A percentile compares a stretch with the other conserved stretches of the same genome.
phyloP scores from a whole-genome alignment of 805 yeast genomes.

The Candida mattraensis region DNA sequence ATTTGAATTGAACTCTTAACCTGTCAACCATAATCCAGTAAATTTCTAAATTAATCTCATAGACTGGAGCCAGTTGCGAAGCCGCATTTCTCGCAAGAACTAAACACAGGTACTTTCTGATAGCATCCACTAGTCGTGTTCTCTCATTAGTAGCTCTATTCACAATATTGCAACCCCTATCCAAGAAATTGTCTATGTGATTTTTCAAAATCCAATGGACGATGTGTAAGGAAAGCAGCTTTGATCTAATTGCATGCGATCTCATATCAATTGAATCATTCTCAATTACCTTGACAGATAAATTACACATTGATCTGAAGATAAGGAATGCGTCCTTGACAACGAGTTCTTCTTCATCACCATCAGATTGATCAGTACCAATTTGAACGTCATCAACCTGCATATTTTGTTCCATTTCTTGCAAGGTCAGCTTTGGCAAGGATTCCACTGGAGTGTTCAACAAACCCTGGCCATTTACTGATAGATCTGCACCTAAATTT shows the following conservation, averaged over 20 bases:
- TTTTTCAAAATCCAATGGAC: conserved; percentile 83
- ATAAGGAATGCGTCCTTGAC: conserved; percentile 91
- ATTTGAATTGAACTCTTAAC: conserved; percentile 82
- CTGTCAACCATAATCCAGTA: conserved; percentile 87
- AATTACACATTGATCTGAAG: conserved; percentile 92
- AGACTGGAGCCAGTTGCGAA: conserved; percentile 85
- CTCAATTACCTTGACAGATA: conserved; percentile 83
- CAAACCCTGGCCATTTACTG: neutral
- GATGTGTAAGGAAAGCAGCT: conserved; percentile 81
- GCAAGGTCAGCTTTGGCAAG: conserved; percentile 46
- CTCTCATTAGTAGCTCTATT: conserved; percentile 51
- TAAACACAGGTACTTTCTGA: conserved; percentile 80
- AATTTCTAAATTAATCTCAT: conserved; percentile 87
- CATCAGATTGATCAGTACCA: conserved; percentile 42
- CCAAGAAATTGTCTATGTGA: conserved; percentile 77
- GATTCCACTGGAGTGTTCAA: conserved; percentile 2
- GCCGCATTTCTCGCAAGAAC: conserved; percentile 90
- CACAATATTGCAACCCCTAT: conserved; percentile 53
- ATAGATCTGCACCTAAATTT: conserved; percentile 5
- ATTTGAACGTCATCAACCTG: conserved; percentile 54
- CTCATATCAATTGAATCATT: conserved; percentile 77
- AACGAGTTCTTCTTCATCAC: conserved; percentile 62
- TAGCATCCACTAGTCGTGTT: conserved; percentile 70
- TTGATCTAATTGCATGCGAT: conserved; percentile 90
- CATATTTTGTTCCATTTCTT: conserved; percentile 53